Conservation (phyloP, 176 grass and related monocot genomes). For the Chloris gayana region DNA sequence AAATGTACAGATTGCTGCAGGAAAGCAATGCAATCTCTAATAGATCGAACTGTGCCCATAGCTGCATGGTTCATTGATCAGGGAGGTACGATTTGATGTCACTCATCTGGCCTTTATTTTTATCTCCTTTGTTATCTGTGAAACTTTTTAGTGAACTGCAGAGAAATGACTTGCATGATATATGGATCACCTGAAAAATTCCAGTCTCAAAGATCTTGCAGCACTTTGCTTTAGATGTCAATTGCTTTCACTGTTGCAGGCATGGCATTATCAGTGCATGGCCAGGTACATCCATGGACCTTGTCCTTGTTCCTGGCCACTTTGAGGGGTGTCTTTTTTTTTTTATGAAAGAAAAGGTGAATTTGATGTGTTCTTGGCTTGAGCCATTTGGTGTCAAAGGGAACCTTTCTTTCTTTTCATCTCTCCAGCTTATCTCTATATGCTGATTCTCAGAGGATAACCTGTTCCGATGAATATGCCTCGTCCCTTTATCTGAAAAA, state of each 20-base stretch:
- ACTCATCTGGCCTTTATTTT: background rate
- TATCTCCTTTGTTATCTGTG: background rate
- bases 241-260: slow-evolving; percentile 1
- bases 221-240: slow-evolving; percentile 15
- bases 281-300: slow-evolving; percentile 45
- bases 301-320: slow-evolving; percentile 34
- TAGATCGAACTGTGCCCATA: slow-evolving; percentile 11
- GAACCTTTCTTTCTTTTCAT: slow-evolving; percentile 34
- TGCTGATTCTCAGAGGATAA: slow-evolving; percentile 26
- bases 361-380: background rate
- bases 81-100: slow-evolving; percentile 34
- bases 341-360: background rate
- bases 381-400: slow-evolving; percentile 4
- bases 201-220: slow-evolving; percentile 1
- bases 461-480: slow-evolving; percentile 9
- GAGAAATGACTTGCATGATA: slow-evolving; percentile 29
- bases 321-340: background rate
- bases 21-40: slow-evolving; percentile 23
- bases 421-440: slow-evolving; percentile 18
- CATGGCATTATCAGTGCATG: background rate
- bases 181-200: slow-evolving; percentile 23
- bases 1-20: slow-evolving; percentile 15
- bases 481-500: slow-evolving; percentile 41
- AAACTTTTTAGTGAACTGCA: slow-evolving; percentile 28
- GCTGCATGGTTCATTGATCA: slow-evolving; percentile 43